Conservation (phyloP, 139 green algal genomes). For the Picochlorum sp. region DNA sequence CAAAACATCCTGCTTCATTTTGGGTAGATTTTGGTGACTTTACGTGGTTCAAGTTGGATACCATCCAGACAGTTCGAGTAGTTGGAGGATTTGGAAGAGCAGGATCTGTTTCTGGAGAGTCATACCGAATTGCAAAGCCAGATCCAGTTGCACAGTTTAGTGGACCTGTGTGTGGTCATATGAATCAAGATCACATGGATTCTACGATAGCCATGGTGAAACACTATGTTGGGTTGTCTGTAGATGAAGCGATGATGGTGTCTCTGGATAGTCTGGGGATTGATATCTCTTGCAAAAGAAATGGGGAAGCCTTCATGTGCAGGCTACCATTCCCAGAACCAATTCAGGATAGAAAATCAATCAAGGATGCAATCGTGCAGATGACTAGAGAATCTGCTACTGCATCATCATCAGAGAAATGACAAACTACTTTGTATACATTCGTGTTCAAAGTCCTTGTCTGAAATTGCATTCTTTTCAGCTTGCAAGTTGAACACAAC, state of each 20-base stretch:
- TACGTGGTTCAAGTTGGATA: slow-evolving; percentile 41
- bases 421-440: too few relatives aligned
- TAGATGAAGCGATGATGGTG: slow-evolving; percentile 40
- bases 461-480: too few relatives aligned
- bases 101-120: slow-evolving; percentile 20
- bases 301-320: slow-evolving; percentile 28
- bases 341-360: slow-evolving; percentile 40
- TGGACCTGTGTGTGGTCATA: slow-evolving; percentile 60
- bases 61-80: slow-evolving; percentile 30
- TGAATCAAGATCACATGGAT: slow-evolving; percentile 44
- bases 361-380: slow-evolving; percentile 63
- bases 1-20: slow-evolving; percentile 64
- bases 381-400: slow-evolving; percentile 42
- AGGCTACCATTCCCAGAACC: slow-evolving; percentile 42
- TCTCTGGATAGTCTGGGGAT: slow-evolving; percentile 63
- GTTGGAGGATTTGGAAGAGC: slow-evolving; percentile 64
- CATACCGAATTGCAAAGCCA: slow-evolving; percentile 39
- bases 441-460: too few relatives aligned
- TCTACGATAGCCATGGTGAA: slow-evolving; percentile 48
- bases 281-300: slow-evolving; percentile 22
- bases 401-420: too few relatives aligned
- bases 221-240: slow-evolving; percentile 40
- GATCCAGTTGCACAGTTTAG: slow-evolving; percentile 69
- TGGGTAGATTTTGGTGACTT: slow-evolving; percentile 81
- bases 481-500: too few relatives aligned